Conservation (phyloP, 1,139 yeast genomes). For the Geotrichum citri-aurantii region DNA sequence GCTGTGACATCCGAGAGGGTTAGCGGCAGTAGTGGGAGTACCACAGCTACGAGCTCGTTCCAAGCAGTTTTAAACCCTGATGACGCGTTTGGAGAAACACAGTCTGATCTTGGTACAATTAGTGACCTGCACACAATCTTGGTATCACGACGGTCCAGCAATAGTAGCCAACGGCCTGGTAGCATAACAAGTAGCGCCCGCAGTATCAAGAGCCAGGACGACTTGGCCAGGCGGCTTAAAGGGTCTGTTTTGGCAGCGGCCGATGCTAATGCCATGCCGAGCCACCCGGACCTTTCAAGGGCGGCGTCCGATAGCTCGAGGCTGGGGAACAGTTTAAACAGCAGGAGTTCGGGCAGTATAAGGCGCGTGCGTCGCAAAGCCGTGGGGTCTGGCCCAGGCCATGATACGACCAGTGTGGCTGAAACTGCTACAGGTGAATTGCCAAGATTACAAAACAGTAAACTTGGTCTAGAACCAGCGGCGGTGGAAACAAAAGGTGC, state of each 20-base stretch:
- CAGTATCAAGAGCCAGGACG: neutral
- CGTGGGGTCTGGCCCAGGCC: slow-evolving; percentile 10
- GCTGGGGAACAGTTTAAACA: neutral
- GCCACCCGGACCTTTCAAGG: neutral
- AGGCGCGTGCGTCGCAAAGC: slow-evolving; percentile 9
- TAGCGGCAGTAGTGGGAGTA: neutral
- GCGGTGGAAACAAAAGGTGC: too few species aligned
- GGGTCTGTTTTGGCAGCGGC: neutral
- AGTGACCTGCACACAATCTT: neutral
- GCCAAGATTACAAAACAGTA: too few species aligned
- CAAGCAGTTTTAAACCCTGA: neutral
- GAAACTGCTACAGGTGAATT: too few species aligned
- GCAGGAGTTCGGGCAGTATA: neutral
- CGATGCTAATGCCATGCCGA: neutral
- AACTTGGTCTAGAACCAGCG: too few species aligned
- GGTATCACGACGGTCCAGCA: neutral
- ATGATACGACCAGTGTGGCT: too few species aligned
- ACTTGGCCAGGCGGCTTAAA: neutral
- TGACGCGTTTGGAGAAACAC: neutral
- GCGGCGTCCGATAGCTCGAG: neutral
- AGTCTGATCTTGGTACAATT: neutral
- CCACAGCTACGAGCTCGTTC: neutral
- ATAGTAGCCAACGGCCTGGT: neutral
- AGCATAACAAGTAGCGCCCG: neutral
- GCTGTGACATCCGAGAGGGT: neutral